Evolutionary conservation across 164 flowering plant species (phyloP).

Genomic region (Saururus chinensis): DNA sequence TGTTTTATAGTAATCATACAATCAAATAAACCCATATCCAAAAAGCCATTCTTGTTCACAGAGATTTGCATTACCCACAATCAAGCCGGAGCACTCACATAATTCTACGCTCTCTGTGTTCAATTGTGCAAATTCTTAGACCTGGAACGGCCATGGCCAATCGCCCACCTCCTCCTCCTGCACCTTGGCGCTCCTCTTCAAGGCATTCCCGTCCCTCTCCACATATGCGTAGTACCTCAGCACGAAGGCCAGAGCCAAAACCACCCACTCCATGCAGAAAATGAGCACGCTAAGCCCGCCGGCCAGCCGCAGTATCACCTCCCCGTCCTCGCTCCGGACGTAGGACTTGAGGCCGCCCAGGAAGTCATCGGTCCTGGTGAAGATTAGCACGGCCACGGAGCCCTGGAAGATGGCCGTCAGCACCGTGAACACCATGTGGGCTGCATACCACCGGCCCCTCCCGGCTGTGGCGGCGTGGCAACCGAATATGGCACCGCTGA

Average conservation of each 20-base stretch:
- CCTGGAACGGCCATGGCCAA: slow-evolving; percentile 40
- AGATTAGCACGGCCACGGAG: slow-evolving; percentile 57
- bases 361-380: slow-evolving; percentile 46
- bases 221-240: slow-evolving; percentile 45
- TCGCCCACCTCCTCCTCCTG: slow-evolving; percentile 23
- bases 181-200: slow-evolving; percentile 32
- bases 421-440: slow-evolving; percentile 68
- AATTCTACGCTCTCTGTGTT: too few species aligned
- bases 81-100: too few species aligned
- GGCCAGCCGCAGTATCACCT: slow-evolving; percentile 45
- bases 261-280: slow-evolving; percentile 70
- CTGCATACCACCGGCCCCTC: slow-evolving; percentile 41
- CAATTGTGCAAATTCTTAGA: slow-evolving; percentile 1
- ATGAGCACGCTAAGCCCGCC: slow-evolving; percentile 38
- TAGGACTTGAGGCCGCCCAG: slow-evolving; percentile 44
- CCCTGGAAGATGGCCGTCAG: slow-evolving; percentile 81
- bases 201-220: slow-evolving; percentile 21
- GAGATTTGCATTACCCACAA: too few species aligned
- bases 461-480: slow-evolving; percentile 41
- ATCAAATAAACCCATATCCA: too few species aligned
- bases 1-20: too few species aligned
- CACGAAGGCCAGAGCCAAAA: slow-evolving; percentile 43
- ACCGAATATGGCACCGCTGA: slow-evolving; percentile 40
- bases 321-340: slow-evolving; percentile 62
- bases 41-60: too few species aligned